Conservation (phyloP, 2,329 filamentous ascomycete species). For the Zarea fungicola region DNA sequence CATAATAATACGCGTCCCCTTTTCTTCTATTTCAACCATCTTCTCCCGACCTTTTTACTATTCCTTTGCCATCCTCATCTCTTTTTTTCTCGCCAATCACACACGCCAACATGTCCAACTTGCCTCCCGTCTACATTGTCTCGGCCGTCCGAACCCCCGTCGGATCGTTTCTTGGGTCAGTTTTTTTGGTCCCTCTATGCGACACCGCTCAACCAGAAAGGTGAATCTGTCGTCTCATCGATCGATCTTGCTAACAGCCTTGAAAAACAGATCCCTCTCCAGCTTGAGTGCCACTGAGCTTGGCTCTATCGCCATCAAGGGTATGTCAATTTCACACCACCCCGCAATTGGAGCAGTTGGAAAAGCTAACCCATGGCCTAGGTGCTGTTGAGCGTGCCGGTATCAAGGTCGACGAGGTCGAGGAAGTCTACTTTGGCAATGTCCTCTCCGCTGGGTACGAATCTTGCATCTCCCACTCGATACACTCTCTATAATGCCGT, state of each 20-base stretch:
- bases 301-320: constrained; percentile 87
- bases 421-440: constrained; percentile 98
- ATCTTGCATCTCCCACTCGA: too few relatives aligned
- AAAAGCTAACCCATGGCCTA: constrained; percentile 25
- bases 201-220: background rate
- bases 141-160: constrained; percentile 86
- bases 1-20: background rate
- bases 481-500: too few relatives aligned
- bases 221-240: background rate
- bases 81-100: constrained; percentile 5
- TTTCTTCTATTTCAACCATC: constrained; percentile 8
- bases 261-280: constrained; percentile 66
- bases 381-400: constrained; percentile 80
- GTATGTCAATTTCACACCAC: constrained; percentile 40
- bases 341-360: background rate
- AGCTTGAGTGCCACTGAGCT: constrained; percentile 82
- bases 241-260: too few relatives aligned
- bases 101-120: constrained; percentile 60
- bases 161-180: constrained; percentile 88
- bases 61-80: constrained; percentile 9
- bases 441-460: constrained; percentile 89
- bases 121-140: constrained; percentile 92
- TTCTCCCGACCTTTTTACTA: background rate
- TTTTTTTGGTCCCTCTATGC: constrained; percentile 9
- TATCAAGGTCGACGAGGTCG: constrained; percentile 82